A percentile compares a stretch with the other conserved stretches of the same genome.
phyloP scores from a whole-genome alignment of 73 alveolate species.

The Diophrys sp. region DNA sequence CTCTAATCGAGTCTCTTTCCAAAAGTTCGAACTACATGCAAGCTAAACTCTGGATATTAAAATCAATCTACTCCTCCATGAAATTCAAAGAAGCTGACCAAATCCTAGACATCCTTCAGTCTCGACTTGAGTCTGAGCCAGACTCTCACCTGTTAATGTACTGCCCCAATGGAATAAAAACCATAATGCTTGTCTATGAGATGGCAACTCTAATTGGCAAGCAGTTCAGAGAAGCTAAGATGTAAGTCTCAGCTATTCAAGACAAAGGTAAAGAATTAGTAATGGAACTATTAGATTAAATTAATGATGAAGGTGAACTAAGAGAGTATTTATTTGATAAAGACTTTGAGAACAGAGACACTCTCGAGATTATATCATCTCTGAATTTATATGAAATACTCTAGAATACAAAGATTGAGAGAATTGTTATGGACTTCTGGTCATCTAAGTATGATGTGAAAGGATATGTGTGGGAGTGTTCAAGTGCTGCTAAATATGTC shows the following conservation, averaged over 20 bases:
- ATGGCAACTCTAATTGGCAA: neutral
- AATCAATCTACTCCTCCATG: neutral
- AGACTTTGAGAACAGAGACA: conserved; percentile 11
- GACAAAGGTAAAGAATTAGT: neutral
- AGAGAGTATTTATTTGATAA: conserved; percentile 6
- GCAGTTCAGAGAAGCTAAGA: neutral
- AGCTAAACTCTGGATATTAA: neutral
- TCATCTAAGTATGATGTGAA: conserved; percentile 10
- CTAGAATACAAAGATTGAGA: conserved; percentile 7
- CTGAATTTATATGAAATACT: neutral
- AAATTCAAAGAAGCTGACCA: neutral
- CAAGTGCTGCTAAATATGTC: neutral
- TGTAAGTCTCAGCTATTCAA: neutral
- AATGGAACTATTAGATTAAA: neutral
- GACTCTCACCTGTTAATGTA: neutral
- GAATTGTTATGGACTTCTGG: conserved; percentile 9
- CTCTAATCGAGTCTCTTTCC: neutral
- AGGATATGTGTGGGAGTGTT: neutral
- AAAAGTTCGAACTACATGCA: neutral
- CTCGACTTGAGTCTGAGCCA: neutral
- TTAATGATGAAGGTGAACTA: conserved; percentile 5
- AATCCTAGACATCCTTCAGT: neutral
- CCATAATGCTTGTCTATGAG: neutral
- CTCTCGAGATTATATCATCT: neutral
- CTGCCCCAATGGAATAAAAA: neutral